phyloP scores from a whole-genome alignment of 225 moss, liverwort and hornwort species.

The Neckera pumila region DNA sequence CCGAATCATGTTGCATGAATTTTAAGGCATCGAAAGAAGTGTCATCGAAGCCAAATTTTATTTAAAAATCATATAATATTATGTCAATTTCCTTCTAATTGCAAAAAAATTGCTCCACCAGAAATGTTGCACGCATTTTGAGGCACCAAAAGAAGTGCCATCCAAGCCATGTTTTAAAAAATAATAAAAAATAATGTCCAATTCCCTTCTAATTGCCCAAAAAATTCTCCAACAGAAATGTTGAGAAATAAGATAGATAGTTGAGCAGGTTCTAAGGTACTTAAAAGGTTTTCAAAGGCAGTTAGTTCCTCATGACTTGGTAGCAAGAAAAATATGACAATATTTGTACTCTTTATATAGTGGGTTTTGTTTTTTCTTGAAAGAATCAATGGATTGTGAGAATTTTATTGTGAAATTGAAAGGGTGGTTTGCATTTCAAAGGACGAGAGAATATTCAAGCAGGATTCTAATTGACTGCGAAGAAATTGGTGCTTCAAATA shows the following conservation, averaged over 20 bases:
- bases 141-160: not conserved
- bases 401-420: not conserved
- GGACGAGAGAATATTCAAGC: not conserved
- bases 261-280: not conserved
- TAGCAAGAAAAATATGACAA: not conserved
- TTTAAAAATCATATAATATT: too few relatives aligned
- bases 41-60: not conserved
- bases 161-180: not conserved
- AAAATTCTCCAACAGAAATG: not conserved
- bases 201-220: too few relatives aligned
- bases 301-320: not conserved
- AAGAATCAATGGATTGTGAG: not conserved
- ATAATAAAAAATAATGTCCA: not conserved
- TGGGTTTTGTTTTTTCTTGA: not conserved
- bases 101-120: not conserved
- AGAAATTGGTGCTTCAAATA: not conserved
- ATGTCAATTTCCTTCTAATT: not conserved
- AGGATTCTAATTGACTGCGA: not conserved
- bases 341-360: too few relatives aligned
- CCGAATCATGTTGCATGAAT: not conserved
- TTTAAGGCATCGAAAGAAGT: not conserved
- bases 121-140: not conserved
- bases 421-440: not conserved
- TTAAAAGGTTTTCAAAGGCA: not conserved
- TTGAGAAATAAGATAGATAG: not conserved